These are phyloP conservation scores for Penicillium lividum DNA, from an alignment of 495 filamentous ascomycete species.

Conservation along the genomic window DNA sequence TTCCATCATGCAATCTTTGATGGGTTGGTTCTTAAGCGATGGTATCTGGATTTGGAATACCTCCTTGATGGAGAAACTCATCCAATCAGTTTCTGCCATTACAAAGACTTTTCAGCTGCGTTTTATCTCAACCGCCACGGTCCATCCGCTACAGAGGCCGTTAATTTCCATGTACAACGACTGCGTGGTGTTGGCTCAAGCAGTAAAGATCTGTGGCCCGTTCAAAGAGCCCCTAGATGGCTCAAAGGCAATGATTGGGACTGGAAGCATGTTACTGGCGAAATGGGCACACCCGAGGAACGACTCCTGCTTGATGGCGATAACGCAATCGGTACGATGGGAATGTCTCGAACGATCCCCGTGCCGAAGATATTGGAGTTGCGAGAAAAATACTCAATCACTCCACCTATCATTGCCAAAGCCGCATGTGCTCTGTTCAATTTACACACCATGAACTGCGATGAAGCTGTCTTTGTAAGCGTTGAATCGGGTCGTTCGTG, in stretches of 20 bases:
- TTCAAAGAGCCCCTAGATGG: slow-evolving; percentile 9
- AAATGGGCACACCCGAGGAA: not conserved
- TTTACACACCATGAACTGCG: slow-evolving; percentile 5
- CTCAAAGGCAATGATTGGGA: slow-evolving; percentile 8
- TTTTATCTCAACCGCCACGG: not conserved
- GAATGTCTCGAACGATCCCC: not conserved
- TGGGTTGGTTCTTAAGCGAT: slow-evolving; percentile 5
- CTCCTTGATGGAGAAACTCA: not conserved
- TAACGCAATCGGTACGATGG: not conserved
- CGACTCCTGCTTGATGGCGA: slow-evolving; percentile 4
- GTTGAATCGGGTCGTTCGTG: slow-evolving; percentile 9
- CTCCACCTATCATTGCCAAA: slow-evolving; percentile 12
- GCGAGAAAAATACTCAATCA: slow-evolving; percentile 3
- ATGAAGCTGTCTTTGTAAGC: slow-evolving; percentile 11
- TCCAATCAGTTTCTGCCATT: not conserved
- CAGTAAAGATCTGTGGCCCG: not conserved
- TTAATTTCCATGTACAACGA: not conserved
- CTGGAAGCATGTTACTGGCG: slow-evolving; percentile 4
- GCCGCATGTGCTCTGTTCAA: slow-evolving; percentile 14
- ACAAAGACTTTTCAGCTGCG: not conserved
- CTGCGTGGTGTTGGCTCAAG: not conserved
- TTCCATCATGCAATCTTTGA: slow-evolving; percentile 16
- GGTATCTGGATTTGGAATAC: slow-evolving; percentile 1
- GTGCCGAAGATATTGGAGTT: slow-evolving; percentile 6
- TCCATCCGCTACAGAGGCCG: not conserved